phyloP scores from a whole-genome alignment of 768 basidiomycete genomes.

The Phlebiopsis gigantea region DNA sequence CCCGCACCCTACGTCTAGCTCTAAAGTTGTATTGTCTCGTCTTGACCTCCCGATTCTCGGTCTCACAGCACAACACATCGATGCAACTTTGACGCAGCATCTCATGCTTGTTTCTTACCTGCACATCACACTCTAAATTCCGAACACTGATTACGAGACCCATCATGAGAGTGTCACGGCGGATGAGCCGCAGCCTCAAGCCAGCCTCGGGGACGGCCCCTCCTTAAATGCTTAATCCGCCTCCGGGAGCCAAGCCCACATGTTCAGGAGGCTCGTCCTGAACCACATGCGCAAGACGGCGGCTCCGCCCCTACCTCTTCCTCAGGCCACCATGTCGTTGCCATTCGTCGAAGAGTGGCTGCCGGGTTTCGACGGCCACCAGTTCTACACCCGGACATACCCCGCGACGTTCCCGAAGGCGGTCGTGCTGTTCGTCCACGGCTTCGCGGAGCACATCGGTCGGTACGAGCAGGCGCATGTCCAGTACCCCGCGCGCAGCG shows the following conservation, averaged over 20 bases:
- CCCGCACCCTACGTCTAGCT: background rate
- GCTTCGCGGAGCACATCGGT: constrained; percentile 71
- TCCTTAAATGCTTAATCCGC: background rate
- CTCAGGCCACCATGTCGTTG: too few species aligned
- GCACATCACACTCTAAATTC: background rate
- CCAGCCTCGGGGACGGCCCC: background rate
- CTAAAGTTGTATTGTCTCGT: background rate
- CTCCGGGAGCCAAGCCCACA: background rate
- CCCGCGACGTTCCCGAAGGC: constrained; percentile 38
- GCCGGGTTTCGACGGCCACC: constrained; percentile 46
- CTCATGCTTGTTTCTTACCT: background rate
- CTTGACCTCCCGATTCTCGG: background rate
- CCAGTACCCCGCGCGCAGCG: constrained; percentile 41
- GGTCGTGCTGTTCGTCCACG: constrained; percentile 66
- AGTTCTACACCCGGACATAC: constrained; percentile 72
- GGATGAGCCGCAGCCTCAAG: background rate
- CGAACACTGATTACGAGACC: background rate
- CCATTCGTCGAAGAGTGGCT: constrained; percentile 47
- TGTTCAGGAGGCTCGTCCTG: background rate
- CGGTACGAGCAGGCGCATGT: constrained; percentile 69
- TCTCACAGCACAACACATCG: background rate
- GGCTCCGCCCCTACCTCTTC: too few species aligned
- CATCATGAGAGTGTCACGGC: background rate
- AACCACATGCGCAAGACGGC: too few species aligned
- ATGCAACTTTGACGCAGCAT: background rate